Percentiles rank a stretch among this genome's conserved stretches.
Conservation (phyloP, 257 asterid species). For the Rauvolfia tetraphylla region DNA sequence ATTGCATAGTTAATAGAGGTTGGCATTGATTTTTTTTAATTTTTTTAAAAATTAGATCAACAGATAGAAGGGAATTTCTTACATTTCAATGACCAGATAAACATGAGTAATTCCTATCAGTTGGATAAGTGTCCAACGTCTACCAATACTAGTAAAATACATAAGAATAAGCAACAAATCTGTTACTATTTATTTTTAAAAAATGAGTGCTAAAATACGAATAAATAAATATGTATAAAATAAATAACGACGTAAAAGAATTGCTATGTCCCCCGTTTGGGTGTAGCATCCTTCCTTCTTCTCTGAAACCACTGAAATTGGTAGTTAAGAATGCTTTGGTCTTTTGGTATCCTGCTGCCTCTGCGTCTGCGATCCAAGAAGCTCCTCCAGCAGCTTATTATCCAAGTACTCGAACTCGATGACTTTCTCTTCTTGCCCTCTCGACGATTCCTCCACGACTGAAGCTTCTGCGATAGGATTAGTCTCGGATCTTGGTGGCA, state of each 20-base stretch:
- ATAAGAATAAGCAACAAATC: too few species aligned
- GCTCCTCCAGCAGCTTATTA: slow-evolving; percentile 67
- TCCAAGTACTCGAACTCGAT: slow-evolving; percentile 70
- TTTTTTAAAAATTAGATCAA: too few species aligned
- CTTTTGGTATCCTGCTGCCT: slow-evolving; percentile 21
- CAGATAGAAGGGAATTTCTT: too few species aligned
- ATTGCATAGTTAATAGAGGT: too few species aligned
- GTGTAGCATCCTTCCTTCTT: not conserved
- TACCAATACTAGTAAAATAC: too few species aligned
- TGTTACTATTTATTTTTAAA: not conserved
- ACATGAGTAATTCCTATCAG: too few species aligned
- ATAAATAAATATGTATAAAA: not conserved
- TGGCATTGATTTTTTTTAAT: too few species aligned
- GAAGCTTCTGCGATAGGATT: not conserved
- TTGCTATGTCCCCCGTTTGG: not conserved
- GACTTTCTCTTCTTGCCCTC: slow-evolving; percentile 23
- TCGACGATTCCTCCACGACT: slow-evolving; percentile 14
- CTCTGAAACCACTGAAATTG: not conserved
- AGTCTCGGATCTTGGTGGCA: not conserved
- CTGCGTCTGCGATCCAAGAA: slow-evolving; percentile 40
- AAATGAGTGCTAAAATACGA: not conserved
- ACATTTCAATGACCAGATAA: too few species aligned
- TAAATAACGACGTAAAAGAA: not conserved
- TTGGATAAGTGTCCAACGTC: too few species aligned
- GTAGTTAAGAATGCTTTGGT: slow-evolving; percentile 17